Evolutionary conservation across 306 rosid species (phyloP).

Genomic region (Betula pendula): DNA sequence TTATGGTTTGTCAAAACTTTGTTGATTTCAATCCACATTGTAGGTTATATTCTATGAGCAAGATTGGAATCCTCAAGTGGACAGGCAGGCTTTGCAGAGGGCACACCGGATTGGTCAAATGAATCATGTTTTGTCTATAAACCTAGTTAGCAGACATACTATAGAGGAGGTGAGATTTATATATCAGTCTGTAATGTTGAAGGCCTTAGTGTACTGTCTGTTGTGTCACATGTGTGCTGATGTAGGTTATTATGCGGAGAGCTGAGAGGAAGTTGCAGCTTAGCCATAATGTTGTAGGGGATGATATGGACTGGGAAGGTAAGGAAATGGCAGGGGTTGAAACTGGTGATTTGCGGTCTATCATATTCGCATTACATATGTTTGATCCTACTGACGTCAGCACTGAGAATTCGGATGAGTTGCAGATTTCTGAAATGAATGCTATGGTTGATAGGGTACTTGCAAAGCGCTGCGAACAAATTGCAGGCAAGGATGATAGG

Average conservation of each 20-base stretch:
- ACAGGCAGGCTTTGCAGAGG: constrained; percentile 92
- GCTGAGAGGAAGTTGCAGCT: constrained; percentile 86
- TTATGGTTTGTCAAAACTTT: background rate
- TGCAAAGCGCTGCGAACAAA: constrained; percentile 50
- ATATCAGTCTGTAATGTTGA: constrained; percentile 12
- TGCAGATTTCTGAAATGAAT: constrained; percentile 51
- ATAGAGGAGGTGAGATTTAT: constrained; percentile 76
- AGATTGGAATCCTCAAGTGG: constrained; percentile 99
- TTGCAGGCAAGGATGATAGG: constrained; percentile 49
- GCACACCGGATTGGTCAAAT: constrained; percentile 93
- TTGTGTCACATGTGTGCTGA: constrained; percentile 28
- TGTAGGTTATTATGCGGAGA: constrained; percentile 86
- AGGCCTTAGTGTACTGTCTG: constrained; percentile 11
- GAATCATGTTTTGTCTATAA: constrained; percentile 73
- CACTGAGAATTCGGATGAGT: constrained; percentile 40
- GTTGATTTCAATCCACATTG: constrained; percentile 6
- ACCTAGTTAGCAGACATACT: constrained; percentile 65
- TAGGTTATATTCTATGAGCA: constrained; percentile 95
- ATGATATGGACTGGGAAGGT: constrained; percentile 49
- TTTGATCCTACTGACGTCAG: constrained; percentile 57
- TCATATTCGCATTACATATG: constrained; percentile 70
- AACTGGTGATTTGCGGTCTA: constrained; percentile 69
- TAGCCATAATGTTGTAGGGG: constrained; percentile 76
- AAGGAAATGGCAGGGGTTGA: constrained; percentile 51
- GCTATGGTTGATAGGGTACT: constrained; percentile 71